phyloP scores from a whole-genome alignment of 1,284 basidiomycete species.

The Leucoagaricus sp. region DNA sequence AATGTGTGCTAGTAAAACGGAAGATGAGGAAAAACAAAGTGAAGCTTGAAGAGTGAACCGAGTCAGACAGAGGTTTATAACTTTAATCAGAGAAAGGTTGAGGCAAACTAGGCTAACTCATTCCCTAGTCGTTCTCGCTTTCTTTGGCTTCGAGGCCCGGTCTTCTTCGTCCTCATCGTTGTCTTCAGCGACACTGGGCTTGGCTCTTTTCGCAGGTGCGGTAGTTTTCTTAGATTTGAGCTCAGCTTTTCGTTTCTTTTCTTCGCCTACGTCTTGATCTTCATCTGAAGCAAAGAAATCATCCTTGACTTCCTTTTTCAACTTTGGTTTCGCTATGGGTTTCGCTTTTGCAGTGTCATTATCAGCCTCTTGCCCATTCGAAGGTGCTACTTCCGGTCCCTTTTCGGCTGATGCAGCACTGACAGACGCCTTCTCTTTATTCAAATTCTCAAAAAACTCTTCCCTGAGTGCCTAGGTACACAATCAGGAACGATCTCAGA shows the following conservation, averaged over 20 bases:
- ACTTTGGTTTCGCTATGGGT: conserved; percentile 42
- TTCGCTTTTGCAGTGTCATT: conserved; percentile 21
- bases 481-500: conserved; percentile 5
- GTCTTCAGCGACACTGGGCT: conserved; percentile 12
- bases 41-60: too few species aligned
- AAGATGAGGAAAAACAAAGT: too few species aligned
- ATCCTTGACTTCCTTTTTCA: conserved; percentile 28
- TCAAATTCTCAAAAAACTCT: conserved; percentile 49
- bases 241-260: conserved; percentile 23
- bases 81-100: too few species aligned
- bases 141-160: conserved; percentile 19
- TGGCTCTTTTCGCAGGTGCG: neutral
- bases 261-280: conserved; percentile 29
- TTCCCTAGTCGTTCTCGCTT: conserved; percentile 25
- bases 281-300: conserved; percentile 34
- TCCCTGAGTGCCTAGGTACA: conserved; percentile 55
- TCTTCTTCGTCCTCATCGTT: conserved; percentile 13
- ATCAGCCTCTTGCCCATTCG: conserved; percentile 15
- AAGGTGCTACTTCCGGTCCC: conserved; percentile 23
- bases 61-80: too few species aligned
- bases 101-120: too few species aligned
- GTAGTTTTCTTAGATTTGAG: conserved; percentile 14
- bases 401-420: conserved; percentile 14
- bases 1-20: too few species aligned
- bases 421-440: conserved; percentile 19